Evolutionary conservation across 1,284 basidiomycete genomes (phyloP), one percentile per base, ranked within the genome.

Genomic region (Leccinum griseonigrum): DNA sequence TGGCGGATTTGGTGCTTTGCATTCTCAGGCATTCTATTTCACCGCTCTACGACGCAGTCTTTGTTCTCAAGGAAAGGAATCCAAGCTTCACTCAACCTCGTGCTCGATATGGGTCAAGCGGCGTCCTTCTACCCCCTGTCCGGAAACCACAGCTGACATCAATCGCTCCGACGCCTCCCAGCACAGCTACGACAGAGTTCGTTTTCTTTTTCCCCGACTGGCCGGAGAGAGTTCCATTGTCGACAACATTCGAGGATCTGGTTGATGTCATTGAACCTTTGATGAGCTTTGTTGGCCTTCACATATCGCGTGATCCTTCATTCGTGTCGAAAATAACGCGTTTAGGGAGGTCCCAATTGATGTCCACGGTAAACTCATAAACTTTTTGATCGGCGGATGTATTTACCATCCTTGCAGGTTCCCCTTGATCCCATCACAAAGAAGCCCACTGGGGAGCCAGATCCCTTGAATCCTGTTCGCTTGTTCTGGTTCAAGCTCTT

Each of bases 191-290:
- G 6, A 82, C 82, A 26, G 86, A 89, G 53, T 95, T 91, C 69
- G 85, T 92, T 9, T 98, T 94, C 81, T 98, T 97, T 81, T 97
- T 90, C 75, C 87, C 93, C 2, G 79, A 86, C 56, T 97, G 95
- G 95, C 74, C 76, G 14, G 85, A 91, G 55, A 81, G 83, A 48
- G 77, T 95, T 38, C 92, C 92, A 13, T 68, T 85, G 29, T 91
- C 90, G 70, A 77, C 79, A 2, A 79, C 80, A 0, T 70, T 85
- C 57, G 86, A 89, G 53, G 92, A 96, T 68, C 74, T 95, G 29
- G 79, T 84, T 60, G 82, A 89, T 69, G 82, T 94, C 31, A 78
- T 91, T 40, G 89, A 92, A 65, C 91, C 91, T 16, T 77, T 94
- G 59, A 82, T 95, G 79, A 81, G 80, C 57, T 90, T 93, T 68